Evolutionary conservation across 768 basidiomycete genomes (phyloP).

Genomic region (Lactarius indigo): DNA sequence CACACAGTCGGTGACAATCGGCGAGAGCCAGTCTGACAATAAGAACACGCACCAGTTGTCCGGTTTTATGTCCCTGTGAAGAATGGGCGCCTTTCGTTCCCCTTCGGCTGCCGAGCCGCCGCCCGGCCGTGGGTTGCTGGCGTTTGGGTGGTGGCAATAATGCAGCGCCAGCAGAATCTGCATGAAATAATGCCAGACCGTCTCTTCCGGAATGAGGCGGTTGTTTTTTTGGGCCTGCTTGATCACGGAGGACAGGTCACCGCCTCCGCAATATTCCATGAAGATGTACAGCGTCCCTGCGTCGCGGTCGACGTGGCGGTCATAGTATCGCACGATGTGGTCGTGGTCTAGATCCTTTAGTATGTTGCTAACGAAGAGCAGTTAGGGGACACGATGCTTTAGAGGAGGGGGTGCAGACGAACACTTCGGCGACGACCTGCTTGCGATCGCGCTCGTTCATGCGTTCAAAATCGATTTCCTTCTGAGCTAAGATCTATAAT

Average conservation of each 20-base stretch:
- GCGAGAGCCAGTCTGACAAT: too few relatives aligned
- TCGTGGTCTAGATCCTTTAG: conserved; percentile 93
- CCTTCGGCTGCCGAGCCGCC: conserved; percentile 41
- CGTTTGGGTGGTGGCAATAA: conserved; percentile 84
- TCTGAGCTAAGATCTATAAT: conserved; percentile 74
- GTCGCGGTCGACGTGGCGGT: conserved; percentile 88
- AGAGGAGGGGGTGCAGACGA: conserved; percentile 34
- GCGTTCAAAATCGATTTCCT: conserved; percentile 95
- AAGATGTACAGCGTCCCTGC: conserved; percentile 91
- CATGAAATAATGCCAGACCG: conserved; percentile 93
- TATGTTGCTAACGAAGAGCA: conserved; percentile 67
- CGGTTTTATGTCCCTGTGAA: conserved; percentile 95
- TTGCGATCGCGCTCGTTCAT: conserved; percentile 96
- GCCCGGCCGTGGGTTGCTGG: conserved; percentile 38
- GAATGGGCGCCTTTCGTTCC: conserved; percentile 64
- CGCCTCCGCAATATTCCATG: conserved; percentile 99
- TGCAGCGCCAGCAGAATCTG: conserved; percentile 88
- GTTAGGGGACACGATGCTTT: not conserved
- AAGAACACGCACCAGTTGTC: conserved; percentile 80
- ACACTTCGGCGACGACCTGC: conserved; percentile 99
- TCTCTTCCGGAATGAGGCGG: conserved; percentile 83
- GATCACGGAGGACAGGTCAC: conserved; percentile 87
- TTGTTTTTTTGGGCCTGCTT: conserved; percentile 67
- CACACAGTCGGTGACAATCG: not conserved
- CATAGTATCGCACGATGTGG: conserved; percentile 94